Evolutionary conservation across 1,284 basidiomycete species (phyloP).

Genomic region (Tilletia setariae): DNA sequence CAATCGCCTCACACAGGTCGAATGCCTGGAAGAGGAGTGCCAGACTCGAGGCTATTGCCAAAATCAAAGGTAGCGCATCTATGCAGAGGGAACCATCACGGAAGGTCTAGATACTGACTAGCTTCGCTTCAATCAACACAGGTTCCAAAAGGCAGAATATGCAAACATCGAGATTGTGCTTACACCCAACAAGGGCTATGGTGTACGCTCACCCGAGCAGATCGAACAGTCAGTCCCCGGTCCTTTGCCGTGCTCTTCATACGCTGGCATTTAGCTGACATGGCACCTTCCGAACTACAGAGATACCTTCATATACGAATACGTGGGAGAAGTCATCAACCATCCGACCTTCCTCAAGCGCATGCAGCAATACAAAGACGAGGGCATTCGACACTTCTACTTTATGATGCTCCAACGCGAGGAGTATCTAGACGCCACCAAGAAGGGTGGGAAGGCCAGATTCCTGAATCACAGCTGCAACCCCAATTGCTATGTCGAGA

Average conservation of each 20-base stretch:
- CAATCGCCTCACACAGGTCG: constrained; percentile 94
- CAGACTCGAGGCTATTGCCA: constrained; percentile 75
- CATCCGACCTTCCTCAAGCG: constrained; percentile 83
- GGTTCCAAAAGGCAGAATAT: constrained; percentile 82
- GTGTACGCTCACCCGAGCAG: constrained; percentile 72
- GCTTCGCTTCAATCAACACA: constrained; percentile 48
- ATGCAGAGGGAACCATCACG: neutral
- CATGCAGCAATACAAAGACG: constrained; percentile 87
- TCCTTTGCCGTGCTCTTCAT: neutral
- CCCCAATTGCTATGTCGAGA: constrained; percentile 98
- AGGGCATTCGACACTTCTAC: constrained; percentile 95
- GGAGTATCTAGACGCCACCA: constrained; percentile 98
- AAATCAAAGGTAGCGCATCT: constrained; percentile 65
- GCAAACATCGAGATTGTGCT: constrained; percentile 82
- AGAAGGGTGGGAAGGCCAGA: constrained; percentile 89
- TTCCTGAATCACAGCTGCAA: constrained; percentile 98
- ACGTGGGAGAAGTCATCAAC: constrained; percentile 92
- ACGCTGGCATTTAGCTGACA: constrained; percentile 13
- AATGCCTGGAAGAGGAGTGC: constrained; percentile 85
- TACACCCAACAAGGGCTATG: constrained; percentile 94
- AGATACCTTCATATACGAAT: constrained; percentile 93
- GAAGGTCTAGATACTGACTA: neutral
- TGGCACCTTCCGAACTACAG: constrained; percentile 50
- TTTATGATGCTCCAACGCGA: constrained; percentile 99
- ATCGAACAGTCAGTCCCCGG: constrained; percentile 67